phyloP scores from a whole-genome alignment of 345 rosid species.

The Heritiera fomes region DNA sequence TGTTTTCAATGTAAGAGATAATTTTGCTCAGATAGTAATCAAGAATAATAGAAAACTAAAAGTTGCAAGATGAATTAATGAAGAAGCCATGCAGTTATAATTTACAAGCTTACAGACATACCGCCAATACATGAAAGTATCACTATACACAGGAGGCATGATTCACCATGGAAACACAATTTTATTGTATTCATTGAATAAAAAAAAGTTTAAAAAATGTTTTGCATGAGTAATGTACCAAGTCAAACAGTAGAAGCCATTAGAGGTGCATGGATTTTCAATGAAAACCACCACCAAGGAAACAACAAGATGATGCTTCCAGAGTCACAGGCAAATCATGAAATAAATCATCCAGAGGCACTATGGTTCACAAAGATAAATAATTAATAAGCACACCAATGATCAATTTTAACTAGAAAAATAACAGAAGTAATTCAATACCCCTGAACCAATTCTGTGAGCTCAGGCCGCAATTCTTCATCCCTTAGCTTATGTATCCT shows the following conservation, averaged over 20 bases:
- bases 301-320: neutral
- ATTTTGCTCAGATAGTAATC: neutral
- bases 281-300: neutral
- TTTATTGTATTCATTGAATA: neutral
- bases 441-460: slow-evolving; percentile 77
- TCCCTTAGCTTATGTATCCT: slow-evolving; percentile 88
- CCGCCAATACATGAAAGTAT: neutral
- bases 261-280: neutral
- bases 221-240: neutral
- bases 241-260: neutral
- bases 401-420: slow-evolving; percentile 2
- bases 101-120: neutral
- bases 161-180: neutral
- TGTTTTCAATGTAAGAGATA: neutral
- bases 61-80: neutral
- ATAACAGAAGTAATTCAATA: slow-evolving; percentile 25
- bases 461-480: slow-evolving; percentile 82
- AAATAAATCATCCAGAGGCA: neutral
- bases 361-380: slow-evolving; percentile 6
- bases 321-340: neutral
- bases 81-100: neutral
- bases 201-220: neutral
- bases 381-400: neutral
- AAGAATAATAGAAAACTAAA: neutral
- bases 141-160: slow-evolving; percentile 6